Evolutionary conservation across 305 asterid genomes (phyloP), one percentile per base, ranked within the genome.

Genomic region (Fraxinus paxiana): DNA sequence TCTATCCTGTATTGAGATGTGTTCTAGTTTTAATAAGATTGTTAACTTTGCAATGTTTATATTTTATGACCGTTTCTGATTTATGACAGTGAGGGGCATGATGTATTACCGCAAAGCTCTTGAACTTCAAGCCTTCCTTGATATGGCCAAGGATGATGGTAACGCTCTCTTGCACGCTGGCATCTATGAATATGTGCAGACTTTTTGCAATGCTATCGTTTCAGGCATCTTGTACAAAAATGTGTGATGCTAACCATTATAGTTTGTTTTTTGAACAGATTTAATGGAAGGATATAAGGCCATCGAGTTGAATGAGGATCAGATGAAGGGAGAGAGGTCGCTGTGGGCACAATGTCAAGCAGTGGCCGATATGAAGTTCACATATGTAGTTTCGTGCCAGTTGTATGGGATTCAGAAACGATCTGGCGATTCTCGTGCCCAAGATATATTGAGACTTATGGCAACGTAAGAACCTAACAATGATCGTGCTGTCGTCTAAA

Each of bases 111-210:
- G 99, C 81, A 94, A 87, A 90, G 99, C 99, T 82, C 89, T 96
- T 17, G 98, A 94, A 83, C 99, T 96, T 84, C 99, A 96, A 88
- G 96, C 98, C 56, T 94, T 94, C 89, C 98, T 94, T 82, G 99
- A 96, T 88, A 94, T 94, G 98, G 98, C 99, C 84, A 90, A 92
- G 90, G 95, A 96, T 89, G 99, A 94, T 74, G 99, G 99, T 96
- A 86, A 83, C 71, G 48, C 6, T 71, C 75, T 81, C 79, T 75
- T 85, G 20, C 43, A 24, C 81, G 37, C 79, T 61, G 51, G 34
- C 54, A 75, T 46, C 33, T 56, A 76, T 73, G 54, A 69, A 28
- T 24, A 2, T 12, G 13, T 59, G 61, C 61, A 22, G 24, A 30
- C 46, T 70, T 41, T 73, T 73, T 76, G 70, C 30, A 43, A 48